A percentile compares a stretch with the other conserved stretches of the same genome.
These are phyloP conservation scores for Trichocomaceae sp. DNA, from an alignment of 2,329 filamentous ascomycete genomes.

Conservation along the genomic window DNA sequence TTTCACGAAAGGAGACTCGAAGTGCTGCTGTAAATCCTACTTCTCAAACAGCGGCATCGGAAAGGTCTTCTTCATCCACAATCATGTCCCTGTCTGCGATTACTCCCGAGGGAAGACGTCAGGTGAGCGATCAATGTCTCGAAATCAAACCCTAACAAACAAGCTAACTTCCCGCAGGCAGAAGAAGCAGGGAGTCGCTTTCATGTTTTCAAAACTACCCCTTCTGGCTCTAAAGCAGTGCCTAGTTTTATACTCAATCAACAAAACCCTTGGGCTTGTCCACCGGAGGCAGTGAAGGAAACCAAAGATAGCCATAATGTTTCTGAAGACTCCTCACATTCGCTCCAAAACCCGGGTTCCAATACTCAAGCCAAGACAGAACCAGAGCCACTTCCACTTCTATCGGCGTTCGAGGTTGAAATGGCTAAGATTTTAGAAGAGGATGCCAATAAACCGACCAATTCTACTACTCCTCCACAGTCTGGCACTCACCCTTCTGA, in stretches of 20 bases:
- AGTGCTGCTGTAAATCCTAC: not conserved
- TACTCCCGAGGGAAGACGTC: conserved; percentile 21
- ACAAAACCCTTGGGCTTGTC: conserved; percentile 3
- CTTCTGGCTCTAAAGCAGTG: not conserved
- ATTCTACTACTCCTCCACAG: conserved; percentile 5
- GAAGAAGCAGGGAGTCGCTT: conserved; percentile 19
- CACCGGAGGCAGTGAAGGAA: not conserved
- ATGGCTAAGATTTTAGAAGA: conserved; percentile 29
- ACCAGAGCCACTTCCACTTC: conserved; percentile 29
- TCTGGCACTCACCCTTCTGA: conserved; percentile 11
- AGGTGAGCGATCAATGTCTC: conserved; percentile 14
- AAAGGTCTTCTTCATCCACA: not conserved
- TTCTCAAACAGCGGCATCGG: not conserved
- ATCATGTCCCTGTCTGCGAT: conserved; percentile 12
- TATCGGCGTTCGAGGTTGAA: conserved; percentile 36
- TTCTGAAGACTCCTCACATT: not conserved
- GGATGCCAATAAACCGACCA: not conserved
- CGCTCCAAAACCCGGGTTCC: not conserved
- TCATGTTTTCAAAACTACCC: conserved; percentile 1
- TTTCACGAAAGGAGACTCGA: not conserved
- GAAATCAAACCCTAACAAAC: not conserved
- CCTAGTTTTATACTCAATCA: conserved; percentile 3
- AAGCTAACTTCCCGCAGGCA: conserved; percentile 16
- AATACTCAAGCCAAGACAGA: conserved; percentile 15
- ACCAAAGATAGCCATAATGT: not conserved